Conservation (phyloP, 495 filamentous ascomycete genomes). For the Podospora pseudopauciseta region DNA sequence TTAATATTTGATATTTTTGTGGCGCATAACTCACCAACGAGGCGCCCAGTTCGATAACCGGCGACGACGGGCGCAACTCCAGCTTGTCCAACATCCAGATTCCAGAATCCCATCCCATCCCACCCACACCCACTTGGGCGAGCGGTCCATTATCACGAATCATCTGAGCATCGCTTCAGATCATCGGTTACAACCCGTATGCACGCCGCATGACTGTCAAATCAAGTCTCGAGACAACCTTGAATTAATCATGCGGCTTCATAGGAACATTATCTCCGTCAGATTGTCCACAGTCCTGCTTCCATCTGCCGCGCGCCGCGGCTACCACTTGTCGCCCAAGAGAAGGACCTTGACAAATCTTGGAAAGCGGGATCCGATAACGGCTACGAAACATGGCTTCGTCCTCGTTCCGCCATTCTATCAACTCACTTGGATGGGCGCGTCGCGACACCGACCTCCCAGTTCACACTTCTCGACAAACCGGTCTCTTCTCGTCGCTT, state of each 20-base stretch:
- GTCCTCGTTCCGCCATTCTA: slow-evolving; percentile 82
- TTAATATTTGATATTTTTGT: not conserved
- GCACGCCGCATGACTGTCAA: slow-evolving; percentile 15
- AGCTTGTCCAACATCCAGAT: not conserved
- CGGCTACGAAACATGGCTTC: slow-evolving; percentile 65
- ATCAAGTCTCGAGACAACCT: not conserved
- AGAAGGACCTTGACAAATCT: not conserved
- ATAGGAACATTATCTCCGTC: not conserved
- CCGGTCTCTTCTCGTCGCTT: slow-evolving; percentile 73
- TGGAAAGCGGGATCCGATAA: not conserved
- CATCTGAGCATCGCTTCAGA: slow-evolving; percentile 17
- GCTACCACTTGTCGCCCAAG: slow-evolving; percentile 4
- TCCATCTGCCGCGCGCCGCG: not conserved
- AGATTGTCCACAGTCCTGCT: not conserved
- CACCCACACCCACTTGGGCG: not conserved
- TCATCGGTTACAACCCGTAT: slow-evolving; percentile 6
- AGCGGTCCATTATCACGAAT: slow-evolving; percentile 8
- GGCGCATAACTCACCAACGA: not conserved
- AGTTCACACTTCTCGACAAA: slow-evolving; percentile 68
- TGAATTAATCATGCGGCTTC: slow-evolving; percentile 4
- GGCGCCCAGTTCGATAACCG: not conserved
- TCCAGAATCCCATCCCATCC: not conserved
- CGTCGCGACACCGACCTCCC: slow-evolving; percentile 78
- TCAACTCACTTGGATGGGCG: slow-evolving; percentile 94
- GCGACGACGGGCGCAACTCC: not conserved